phyloP scores from a whole-genome alignment of 2,329 filamentous ascomycete species.

The Drechslera avenae region DNA sequence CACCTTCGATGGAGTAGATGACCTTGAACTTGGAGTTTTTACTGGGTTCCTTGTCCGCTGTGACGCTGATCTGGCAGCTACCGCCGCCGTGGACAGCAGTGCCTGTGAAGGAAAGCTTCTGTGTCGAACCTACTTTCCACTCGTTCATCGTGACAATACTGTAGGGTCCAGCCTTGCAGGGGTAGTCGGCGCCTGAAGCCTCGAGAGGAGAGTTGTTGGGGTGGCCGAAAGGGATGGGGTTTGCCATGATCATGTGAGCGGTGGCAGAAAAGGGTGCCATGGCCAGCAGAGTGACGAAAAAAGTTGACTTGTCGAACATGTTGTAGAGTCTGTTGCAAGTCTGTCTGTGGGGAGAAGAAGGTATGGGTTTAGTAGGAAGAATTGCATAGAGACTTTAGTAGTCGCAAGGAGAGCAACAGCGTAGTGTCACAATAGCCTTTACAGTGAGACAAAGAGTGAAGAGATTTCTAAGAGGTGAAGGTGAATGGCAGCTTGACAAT shows the following conservation, averaged over 20 bases:
- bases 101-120: conserved; percentile 70
- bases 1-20: conserved; percentile 84
- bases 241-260: conserved; percentile 76
- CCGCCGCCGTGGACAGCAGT: conserved; percentile 84
- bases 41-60: conserved; percentile 73
- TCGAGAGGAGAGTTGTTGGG: conserved; percentile 67
- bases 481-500: conserved; percentile 20
- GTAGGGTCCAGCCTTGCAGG: conserved; percentile 67
- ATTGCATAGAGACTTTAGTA: conserved; percentile 1
- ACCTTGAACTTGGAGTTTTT: conserved; percentile 77
- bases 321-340: conserved; percentile 10
- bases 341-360: conserved; percentile 7
- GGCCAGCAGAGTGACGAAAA: conserved; percentile 32
- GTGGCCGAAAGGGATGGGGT: conserved; percentile 67
- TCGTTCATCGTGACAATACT: conserved; percentile 61
- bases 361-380: conserved; percentile 16
- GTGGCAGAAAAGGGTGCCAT: conserved; percentile 61
- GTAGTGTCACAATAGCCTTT: conserved; percentile 23
- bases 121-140: conserved; percentile 66
- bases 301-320: conserved; percentile 14
- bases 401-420: not conserved
- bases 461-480: conserved; percentile 17
- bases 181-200: conserved; percentile 68
- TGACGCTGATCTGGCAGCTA: conserved; percentile 84
- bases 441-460: conserved; percentile 29